Evolutionary conservation across 306 rosid genomes (phyloP).

Genomic region (Vicia faba): DNA sequence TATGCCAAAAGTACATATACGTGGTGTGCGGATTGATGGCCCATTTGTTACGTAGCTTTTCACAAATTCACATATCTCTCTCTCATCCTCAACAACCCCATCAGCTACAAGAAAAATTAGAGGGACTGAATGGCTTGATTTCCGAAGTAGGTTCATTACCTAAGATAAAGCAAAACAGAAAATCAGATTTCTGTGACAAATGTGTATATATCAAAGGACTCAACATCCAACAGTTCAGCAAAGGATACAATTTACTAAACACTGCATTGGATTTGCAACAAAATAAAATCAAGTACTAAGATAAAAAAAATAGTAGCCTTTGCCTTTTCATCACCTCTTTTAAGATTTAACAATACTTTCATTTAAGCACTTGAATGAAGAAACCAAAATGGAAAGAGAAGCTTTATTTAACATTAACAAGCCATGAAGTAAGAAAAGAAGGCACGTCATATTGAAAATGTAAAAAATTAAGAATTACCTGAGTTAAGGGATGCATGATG

Average conservation of each 20-base stretch:
- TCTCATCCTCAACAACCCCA: slow-evolving; percentile 86
- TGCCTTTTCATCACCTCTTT: no score
- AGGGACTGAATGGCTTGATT: slow-evolving; percentile 60
- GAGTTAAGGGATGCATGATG: slow-evolving; percentile 75
- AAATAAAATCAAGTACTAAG: no score
- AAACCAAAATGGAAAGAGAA: no score
- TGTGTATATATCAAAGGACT: slow-evolving; percentile 31
- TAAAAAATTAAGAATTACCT: slow-evolving; percentile 48
- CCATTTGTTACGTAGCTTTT: slow-evolving; percentile 52
- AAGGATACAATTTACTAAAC: slow-evolving; percentile 19
- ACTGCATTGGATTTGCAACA: not conserved
- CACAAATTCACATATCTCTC: slow-evolving; percentile 67
- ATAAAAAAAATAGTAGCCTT: no score
- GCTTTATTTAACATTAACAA: slow-evolving; percentile 10
- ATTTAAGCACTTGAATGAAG: no score
- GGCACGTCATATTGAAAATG: slow-evolving; percentile 24
- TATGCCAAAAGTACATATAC: slow-evolving; percentile 85
- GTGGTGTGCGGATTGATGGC: slow-evolving; percentile 56
- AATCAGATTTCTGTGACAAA: not conserved
- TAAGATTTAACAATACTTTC: no score
- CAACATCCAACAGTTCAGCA: slow-evolving; percentile 25
- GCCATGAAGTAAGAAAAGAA: slow-evolving; percentile 28
- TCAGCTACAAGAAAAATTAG: slow-evolving; percentile 85
- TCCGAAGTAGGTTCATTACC: slow-evolving; percentile 79
- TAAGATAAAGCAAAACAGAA: slow-evolving; percentile 45